Base-by-base conservation (phyloP, 257 asterid species). In the Fraxinus excelsior region DNA sequence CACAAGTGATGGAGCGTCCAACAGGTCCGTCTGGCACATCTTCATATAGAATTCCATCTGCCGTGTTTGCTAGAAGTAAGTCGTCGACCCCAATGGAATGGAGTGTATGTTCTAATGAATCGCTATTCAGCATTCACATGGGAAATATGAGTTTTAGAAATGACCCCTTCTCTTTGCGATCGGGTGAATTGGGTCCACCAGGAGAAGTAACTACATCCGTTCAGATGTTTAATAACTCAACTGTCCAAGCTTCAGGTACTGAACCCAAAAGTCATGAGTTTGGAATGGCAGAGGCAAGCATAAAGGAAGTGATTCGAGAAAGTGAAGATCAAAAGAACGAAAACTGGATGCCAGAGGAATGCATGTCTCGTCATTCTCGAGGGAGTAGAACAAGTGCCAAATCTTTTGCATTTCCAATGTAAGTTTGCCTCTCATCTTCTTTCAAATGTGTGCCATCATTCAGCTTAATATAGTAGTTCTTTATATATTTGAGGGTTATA, bases 21-120 rank as follows among this genome's bases (percentile, higher is more conserved):
- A 3, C 0, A 6, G 32, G 19, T 23, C 34, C 18, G 2, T 2
- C 32, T 25, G 32, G 7, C 0, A 38, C 31, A 2, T 62, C 83
- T 2, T 5, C 25, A 1, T 76, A 89, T 67, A 67, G 92, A 31
- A 88, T 88, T 38, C 95, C 92, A 0, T 37, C 91, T 5, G 74
- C 83, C 0, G 95, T 88, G 14, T 90, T 88, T 32, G 81, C 77
- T 1, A 80, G 82, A 23, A 80, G 73, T 18, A 70, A 65, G 69
- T 82, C 91, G 1, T 74, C 74, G 2, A 37, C 83, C 23, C 88
- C 85, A 1, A 76, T 65, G 66, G 91, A 90, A 0, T 88, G 95
- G 95, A 90, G 95, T 56, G 77, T 70, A 21, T 76, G 87, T 18
- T 90, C 95, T 0, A 88, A 88, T 32, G 95, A 90, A 34, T 90